Base-by-base conservation (phyloP, 78 protist genomes). In the Andalucia godoyi region DNA sequence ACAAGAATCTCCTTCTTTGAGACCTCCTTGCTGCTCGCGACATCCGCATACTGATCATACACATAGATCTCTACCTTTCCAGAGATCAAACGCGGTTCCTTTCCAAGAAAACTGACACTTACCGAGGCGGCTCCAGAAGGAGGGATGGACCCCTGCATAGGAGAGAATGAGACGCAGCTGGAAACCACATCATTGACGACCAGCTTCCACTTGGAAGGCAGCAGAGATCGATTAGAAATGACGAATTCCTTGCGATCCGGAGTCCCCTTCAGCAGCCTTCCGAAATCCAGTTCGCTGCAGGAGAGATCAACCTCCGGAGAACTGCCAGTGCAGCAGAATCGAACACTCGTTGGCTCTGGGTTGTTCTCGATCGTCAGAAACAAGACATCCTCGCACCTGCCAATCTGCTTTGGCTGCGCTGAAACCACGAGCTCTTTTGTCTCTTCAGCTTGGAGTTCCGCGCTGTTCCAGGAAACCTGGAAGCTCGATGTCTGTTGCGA, bases 281-380 rank as follows among this genome's bases (percentile, higher is more conserved):
- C 64, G 47, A 83, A 83, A 15, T 57, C 46, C 55, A 34, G 25
- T 4, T 34, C 58, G 34, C 34, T 15, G 15, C 64, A 33, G 25
- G 64, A 17, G 23, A 64, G 37, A 29, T 53, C 50, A 10, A 69
- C 23, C 29, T 2, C 18, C 13, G 86, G 86, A 34, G 2, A 2
- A 23, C 50, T 4, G 21, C 90, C 90, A 12, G 42, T 7, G 38
- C 74, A 60, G 27, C 30, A 9, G 38, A 85, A 21, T 38, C 53
- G n/a, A 57, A 75, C 51, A n/a, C 1, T 2, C 12, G 66, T 52
- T 21, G 86, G 84, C 58, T 43, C 36, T 4, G 90, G 90, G 52
- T 67, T 72, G 72, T 79, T 63, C 53, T 33, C 38, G 34, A 79
- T 18, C 36, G 37, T 9, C 46, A 64, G 55, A 3, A 85, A 57